Percentiles rank a stretch among this genome's conserved stretches.
These are phyloP conservation scores for Termitomyces sp. DNA, from an alignment of 768 basidiomycete genomes.

Conservation along the genomic window DNA sequence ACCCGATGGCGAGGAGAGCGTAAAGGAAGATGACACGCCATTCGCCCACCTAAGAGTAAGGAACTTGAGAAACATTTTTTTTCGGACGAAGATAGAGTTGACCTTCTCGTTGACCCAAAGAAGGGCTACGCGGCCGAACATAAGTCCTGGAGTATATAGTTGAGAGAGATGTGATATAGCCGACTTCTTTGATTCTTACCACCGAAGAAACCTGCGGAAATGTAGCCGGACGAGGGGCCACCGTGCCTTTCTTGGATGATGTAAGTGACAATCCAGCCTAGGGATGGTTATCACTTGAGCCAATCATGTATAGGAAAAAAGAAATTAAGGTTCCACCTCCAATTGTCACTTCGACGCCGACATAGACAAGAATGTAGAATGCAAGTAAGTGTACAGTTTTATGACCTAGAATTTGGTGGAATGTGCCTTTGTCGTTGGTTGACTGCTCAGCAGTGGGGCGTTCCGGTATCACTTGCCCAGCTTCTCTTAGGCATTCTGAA, in stretches of 20 bases:
- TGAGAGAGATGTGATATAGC: constrained; percentile 39
- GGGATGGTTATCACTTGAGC: not conserved
- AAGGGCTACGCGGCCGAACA: not conserved
- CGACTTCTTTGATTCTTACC: constrained; percentile 8
- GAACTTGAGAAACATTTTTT: too few species aligned
- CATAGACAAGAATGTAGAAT: constrained; percentile 63
- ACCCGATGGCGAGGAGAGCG: constrained; percentile 48
- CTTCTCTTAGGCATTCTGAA: constrained; percentile 47
- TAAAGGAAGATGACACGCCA: constrained; percentile 54
- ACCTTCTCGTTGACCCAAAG: constrained; percentile 1
- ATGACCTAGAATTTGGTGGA: constrained; percentile 50
- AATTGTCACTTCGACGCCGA: constrained; percentile 66
- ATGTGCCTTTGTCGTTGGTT: constrained; percentile 17
- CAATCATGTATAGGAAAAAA: not conserved
- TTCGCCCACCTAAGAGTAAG: constrained; percentile 46
- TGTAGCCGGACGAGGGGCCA: constrained; percentile 31
- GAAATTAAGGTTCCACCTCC: constrained; percentile 32
- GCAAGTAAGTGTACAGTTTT: constrained; percentile 62
- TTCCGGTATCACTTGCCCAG: constrained; percentile 44
- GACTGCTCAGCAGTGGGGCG: constrained; percentile 14
- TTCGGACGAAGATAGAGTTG: not conserved
- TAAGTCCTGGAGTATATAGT: not conserved
- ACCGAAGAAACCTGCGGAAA: constrained; percentile 27
- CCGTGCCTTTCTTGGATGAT: constrained; percentile 36
- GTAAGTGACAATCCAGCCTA: constrained; percentile 74